Evolutionary conservation across 1,284 basidiomycete species (phyloP).

Genomic region (Ustilago nuda): DNA sequence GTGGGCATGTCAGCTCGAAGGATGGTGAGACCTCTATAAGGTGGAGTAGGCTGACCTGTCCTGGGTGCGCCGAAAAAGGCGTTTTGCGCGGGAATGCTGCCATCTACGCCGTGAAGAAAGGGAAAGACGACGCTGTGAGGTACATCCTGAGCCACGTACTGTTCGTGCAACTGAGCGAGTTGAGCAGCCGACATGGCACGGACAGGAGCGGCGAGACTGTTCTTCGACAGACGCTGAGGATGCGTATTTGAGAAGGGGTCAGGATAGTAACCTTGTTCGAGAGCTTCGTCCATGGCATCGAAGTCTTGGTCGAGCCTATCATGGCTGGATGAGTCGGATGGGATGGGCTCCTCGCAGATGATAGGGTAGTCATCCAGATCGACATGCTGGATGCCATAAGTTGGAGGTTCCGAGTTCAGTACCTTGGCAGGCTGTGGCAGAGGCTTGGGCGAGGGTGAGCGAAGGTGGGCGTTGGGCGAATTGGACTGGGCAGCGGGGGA

Average conservation of each 20-base stretch:
- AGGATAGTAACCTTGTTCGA: background rate
- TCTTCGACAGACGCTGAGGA: slow-evolving; percentile 13
- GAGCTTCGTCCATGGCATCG: slow-evolving; percentile 16
- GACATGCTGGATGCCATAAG: slow-evolving; percentile 49
- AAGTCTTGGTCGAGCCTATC: slow-evolving; percentile 20
- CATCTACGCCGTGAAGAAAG: slow-evolving; percentile 66
- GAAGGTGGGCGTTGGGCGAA: slow-evolving; percentile 11
- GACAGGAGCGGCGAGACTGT: slow-evolving; percentile 48
- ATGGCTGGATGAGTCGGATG: slow-evolving; percentile 16
- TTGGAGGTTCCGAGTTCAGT: slow-evolving; percentile 15
- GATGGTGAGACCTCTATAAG: slow-evolving; percentile 66
- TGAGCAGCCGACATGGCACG: slow-evolving; percentile 60
- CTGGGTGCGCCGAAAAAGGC: slow-evolving; percentile 60
- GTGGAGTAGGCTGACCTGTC: slow-evolving; percentile 53
- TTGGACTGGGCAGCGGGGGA: slow-evolving; percentile 15
- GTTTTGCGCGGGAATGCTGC: slow-evolving; percentile 60
- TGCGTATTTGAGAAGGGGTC: background rate
- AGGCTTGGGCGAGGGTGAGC: slow-evolving; percentile 38
- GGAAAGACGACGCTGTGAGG: slow-evolving; percentile 65
- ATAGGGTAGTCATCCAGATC: slow-evolving; percentile 56
- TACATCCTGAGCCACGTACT: slow-evolving; percentile 58
- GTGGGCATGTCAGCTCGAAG: slow-evolving; percentile 66
- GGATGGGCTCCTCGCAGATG: slow-evolving; percentile 41
- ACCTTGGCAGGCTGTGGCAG: slow-evolving; percentile 16
- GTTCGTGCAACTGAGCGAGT: slow-evolving; percentile 52